Percentiles rank a stretch among this genome's conserved stretches.
Evolutionary conservation across 306 rosid genomes (phyloP).

Genomic region (Oemleria cerasiformis): DNA sequence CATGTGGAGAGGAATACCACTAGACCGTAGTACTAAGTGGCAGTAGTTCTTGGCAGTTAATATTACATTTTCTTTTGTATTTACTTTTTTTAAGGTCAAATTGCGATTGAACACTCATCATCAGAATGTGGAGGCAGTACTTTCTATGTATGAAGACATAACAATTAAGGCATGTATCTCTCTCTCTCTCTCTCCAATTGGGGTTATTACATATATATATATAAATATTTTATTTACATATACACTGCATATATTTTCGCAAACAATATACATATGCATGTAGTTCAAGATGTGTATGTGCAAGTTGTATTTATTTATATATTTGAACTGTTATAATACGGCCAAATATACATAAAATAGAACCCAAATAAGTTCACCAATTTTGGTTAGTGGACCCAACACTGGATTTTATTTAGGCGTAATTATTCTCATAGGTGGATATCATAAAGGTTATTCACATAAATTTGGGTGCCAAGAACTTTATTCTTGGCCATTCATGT

Average conservation of each 20-base stretch:
- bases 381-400: neutral
- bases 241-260: neutral
- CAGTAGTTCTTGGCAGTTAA: neutral
- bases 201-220: neutral
- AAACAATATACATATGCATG: neutral
- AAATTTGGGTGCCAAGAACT: neutral
- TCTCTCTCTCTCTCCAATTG: neutral
- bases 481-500: neutral
- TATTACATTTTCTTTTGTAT: conserved; percentile 14
- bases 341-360: neutral
- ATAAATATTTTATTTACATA: neutral
- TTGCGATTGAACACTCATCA: conserved; percentile 82
- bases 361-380: neutral
- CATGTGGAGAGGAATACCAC: no score
- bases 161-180: conserved; percentile 54
- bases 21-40: no score
- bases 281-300: neutral
- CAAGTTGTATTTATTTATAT: neutral
- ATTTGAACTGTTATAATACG: neutral
- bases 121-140: conserved; percentile 85
- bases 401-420: neutral
- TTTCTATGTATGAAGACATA: conserved; percentile 62
- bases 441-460: neutral
- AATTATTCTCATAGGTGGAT: neutral
- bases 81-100: conserved; percentile 58